These are phyloP conservation scores for Dicorynia guianensis DNA, from an alignment of 306 rosid genomes.

Conservation along the genomic window DNA sequence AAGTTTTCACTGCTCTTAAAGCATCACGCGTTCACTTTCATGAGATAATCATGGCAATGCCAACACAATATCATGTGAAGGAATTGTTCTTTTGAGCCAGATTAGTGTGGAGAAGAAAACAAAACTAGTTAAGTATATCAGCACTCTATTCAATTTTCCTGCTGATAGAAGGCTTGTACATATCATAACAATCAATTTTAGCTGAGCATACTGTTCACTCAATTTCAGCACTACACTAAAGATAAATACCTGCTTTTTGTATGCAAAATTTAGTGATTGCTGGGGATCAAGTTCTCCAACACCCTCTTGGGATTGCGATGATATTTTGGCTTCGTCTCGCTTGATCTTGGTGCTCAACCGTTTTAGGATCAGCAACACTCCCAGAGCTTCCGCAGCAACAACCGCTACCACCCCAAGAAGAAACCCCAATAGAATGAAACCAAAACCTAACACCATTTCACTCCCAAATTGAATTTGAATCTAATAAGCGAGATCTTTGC, in stretches of 20 bases:
- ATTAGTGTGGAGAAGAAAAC: neutral
- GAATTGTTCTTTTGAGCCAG: neutral
- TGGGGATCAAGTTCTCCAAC: slow-evolving; percentile 47
- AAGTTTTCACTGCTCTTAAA: neutral
- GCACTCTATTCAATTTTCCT: neutral
- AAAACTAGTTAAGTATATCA: neutral
- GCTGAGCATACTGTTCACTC: neutral
- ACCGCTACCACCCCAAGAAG: slow-evolving; percentile 66
- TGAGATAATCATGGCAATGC: neutral
- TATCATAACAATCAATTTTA: neutral
- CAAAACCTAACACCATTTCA: slow-evolving; percentile 47
- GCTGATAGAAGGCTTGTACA: neutral
- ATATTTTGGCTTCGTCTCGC: slow-evolving; percentile 43
- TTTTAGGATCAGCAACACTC: slow-evolving; percentile 50
- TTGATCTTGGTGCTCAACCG: slow-evolving; percentile 54
- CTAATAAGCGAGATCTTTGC: neutral
- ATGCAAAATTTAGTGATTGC: slow-evolving; percentile 57
- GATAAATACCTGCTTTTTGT: slow-evolving; percentile 66
- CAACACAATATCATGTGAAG: neutral
- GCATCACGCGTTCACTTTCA: neutral
- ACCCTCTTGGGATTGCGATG: slow-evolving; percentile 27
- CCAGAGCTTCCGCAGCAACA: slow-evolving; percentile 63
- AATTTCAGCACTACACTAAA: neutral
- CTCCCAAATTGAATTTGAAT: slow-evolving; percentile 12
- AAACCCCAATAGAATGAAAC: slow-evolving; percentile 66